Base-by-base conservation (phyloP, 1,284 basidiomycete species). In the Rhodotorula sp. region DNA sequence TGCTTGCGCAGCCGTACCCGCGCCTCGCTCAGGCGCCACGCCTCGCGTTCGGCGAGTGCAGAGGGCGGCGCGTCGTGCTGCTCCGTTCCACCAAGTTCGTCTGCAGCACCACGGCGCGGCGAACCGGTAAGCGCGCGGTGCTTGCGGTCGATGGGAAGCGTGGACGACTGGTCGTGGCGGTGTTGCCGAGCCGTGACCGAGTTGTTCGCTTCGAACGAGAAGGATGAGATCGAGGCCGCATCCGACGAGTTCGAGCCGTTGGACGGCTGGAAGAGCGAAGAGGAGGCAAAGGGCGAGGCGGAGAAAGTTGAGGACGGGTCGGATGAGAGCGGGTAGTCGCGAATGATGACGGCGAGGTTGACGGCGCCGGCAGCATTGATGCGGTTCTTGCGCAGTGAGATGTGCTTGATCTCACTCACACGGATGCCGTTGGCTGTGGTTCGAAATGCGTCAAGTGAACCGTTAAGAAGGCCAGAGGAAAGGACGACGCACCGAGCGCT, bases 301-400 rank as follows among this genome's bases (percentile, higher is more conserved):
- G 82, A 76, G 73, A 45, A 75, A 41, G 8, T 68, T 60, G 27
- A 76, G 61, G 68, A 54, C 19, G 48, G 8, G 21, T 66, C 53
- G 34, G 66, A 17, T 77, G 66, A 42, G 75, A 76, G 48, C 54
- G 71, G 58, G 79, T 96, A 97, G 81, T 97, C 94, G 68, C 91
- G 88, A 74, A 97, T 93, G 91, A 97, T 95, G 63, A 96, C 85
- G 0, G 93, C 93, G n/a, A 97, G 85, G 0, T 92, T 90, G 4
- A 97, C 92, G 2, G 90, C 92, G 34, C 92, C 92, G 0, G 89
- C 87, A 0, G 88, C 86, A 52, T 86, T 88, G 77, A 97, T 96
- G 63, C 87, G 88, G 81, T 97, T 96, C 64, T 91, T 86, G 42
- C 93, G 87, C 19, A 97, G 83, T 0, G 93, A 96, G 66, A 97